These are phyloP conservation scores for Penicillium sp. DNA, from an alignment of 2,329 filamentous ascomycete genomes.

Conservation along the genomic window DNA sequence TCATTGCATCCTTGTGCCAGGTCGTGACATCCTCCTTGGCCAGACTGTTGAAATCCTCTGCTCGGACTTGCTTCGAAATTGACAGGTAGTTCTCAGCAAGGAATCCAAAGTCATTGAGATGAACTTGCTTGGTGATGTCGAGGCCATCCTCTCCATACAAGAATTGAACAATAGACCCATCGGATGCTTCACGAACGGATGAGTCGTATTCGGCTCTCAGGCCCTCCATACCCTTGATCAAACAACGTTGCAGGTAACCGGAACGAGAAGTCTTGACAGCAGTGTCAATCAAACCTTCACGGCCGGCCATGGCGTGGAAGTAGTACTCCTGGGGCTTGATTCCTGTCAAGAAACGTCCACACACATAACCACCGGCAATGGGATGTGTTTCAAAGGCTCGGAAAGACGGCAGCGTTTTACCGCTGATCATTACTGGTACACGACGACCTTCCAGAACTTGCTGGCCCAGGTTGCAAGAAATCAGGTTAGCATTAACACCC, in stretches of 20 bases:
- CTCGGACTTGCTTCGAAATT: conserved; percentile 66
- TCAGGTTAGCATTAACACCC: conserved; percentile 89
- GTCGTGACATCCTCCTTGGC: conserved; percentile 62
- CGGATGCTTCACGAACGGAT: conserved; percentile 78
- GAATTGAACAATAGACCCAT: conserved; percentile 90
- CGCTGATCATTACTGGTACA: conserved; percentile 96
- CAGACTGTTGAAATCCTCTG: conserved; percentile 53
- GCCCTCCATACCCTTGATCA: conserved; percentile 98
- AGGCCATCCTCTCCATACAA: conserved; percentile 94
- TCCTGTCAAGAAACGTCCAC: conserved; percentile 94
- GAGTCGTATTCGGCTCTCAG: conserved; percentile 87
- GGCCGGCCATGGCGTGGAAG: conserved; percentile 98
- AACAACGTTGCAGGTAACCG: conserved; percentile 90
- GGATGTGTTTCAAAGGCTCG: conserved; percentile 84
- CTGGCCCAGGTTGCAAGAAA: conserved; percentile 95
- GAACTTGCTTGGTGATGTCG: conserved; percentile 89
- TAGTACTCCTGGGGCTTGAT: conserved; percentile 97
- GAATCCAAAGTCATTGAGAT: conserved; percentile 85
- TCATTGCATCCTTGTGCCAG: conserved; percentile 63
- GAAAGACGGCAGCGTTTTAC: conserved; percentile 92
- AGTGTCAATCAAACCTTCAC: conserved; percentile 97
- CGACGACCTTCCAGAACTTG: conserved; percentile 91
- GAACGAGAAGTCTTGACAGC: conserved; percentile 97
- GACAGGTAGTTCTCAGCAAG: conserved; percentile 79
- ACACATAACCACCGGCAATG: conserved; percentile 86